Evolutionary conservation across 2,329 filamentous ascomycete genomes (phyloP), one percentile per base, ranked within the genome.

Genomic region (Thelonectria discophora): DNA sequence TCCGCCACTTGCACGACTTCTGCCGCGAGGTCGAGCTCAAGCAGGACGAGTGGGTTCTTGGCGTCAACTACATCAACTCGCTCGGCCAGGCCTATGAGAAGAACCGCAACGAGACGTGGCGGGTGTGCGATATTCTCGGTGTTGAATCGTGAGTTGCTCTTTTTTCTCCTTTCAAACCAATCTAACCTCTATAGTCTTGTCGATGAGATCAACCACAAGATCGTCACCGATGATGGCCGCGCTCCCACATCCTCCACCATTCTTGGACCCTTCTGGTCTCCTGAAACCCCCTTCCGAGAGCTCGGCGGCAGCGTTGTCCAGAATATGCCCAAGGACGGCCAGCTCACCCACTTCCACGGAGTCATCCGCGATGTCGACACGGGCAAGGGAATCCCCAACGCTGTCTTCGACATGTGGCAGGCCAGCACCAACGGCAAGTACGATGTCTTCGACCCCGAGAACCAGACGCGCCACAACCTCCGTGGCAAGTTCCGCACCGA

Each of bases 341-440:
- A 86, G 63, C 79, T 87, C 54, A 85, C 85, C 54, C 82, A 84
- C 68, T 90, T 93, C 87, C 88, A 92, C 81, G 90, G 90, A 68
- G 80, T 83, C 48, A 84, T 93, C 72, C 83, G 77, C 50, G 88
- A 91, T 72, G 80, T 89, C 67, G 80, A 85, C 65, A 90, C 88
- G 60, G 86, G 87, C 73, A 84, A 85, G 78, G 87, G 87, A 64
- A 88, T 93, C 70, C 83, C 83, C 56, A 81, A 82, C 71, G 90
- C 89, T 68, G 87, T 91, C 65, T 87, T 93, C 71, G 90, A 93
- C 74, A 89, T 92, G 80, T 93, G 90, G 90, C 88, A 93, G 75
- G 89, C 90, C 52, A 89, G 86, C 67, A 82, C 88, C 76, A 92
- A 92, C 79, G 90, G 89, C 75, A 88, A 89, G 74, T 92, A 92